Evolutionary conservation across 106 monocot genomes (phyloP).

Genomic region (Dendrobium catenatum): DNA sequence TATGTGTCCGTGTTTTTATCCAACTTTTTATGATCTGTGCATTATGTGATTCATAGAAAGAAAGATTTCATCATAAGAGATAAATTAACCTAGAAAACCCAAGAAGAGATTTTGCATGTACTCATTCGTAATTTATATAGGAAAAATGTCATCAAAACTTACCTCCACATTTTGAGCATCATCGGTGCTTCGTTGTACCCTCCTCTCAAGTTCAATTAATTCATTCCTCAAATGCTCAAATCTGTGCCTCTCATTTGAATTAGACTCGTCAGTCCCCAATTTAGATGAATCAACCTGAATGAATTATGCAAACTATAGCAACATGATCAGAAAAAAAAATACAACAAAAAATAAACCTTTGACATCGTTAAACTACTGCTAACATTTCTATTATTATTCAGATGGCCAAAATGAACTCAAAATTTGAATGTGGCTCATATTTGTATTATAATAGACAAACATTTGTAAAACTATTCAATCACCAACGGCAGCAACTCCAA

Average conservation of each 20-base stretch:
- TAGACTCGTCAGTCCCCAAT: constrained; percentile 24
- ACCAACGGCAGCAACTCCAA: neutral
- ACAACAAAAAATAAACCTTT: neutral
- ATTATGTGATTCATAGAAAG: neutral
- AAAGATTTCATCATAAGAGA: neutral
- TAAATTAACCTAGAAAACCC: neutral
- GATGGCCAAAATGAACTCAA: neutral
- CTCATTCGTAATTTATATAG: neutral
- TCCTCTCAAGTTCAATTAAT: constrained; percentile 84
- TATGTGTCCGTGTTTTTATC: neutral
- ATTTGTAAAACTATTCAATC: neutral
- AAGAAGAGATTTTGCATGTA: neutral
- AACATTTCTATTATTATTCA: constrained; percentile 1
- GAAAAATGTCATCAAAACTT: constrained; percentile 9
- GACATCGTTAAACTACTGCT: neutral
- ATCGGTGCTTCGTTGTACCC: constrained; percentile 75
- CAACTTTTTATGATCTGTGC: neutral
- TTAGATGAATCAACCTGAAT: constrained; percentile 18
- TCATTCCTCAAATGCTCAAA: constrained; percentile 79
- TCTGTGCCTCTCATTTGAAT: constrained; percentile 58
- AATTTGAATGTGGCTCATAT: neutral
- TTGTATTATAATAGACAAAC: neutral
- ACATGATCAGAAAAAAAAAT: neutral
- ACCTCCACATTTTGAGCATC: constrained; percentile 45
- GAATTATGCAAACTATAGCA: neutral